phyloP scores from a whole-genome alignment of 2,329 filamentous ascomycete species.

The Fusarium multiceps region DNA sequence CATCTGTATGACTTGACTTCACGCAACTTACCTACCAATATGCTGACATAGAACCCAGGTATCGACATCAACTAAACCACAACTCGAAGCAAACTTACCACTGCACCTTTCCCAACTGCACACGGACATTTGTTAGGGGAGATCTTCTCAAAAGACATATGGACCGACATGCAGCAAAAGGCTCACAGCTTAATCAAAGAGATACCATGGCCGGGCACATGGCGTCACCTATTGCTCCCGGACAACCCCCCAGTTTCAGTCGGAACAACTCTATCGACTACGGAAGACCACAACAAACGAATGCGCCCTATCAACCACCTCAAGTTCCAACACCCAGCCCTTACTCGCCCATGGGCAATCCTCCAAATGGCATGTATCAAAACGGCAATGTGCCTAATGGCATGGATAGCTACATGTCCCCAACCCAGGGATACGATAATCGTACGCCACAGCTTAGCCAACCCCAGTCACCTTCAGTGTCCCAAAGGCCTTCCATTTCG shows the following conservation, averaged over 20 bases:
- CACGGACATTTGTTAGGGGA: constrained; percentile 89
- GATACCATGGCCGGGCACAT: constrained; percentile 60
- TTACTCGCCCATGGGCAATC: constrained; percentile 60
- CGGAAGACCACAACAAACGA: constrained; percentile 53
- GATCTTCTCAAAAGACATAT: constrained; percentile 89
- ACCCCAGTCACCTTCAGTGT: constrained; percentile 53
- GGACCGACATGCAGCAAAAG: constrained; percentile 83
- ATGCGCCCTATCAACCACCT: constrained; percentile 60
- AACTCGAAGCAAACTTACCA: constrained; percentile 94
- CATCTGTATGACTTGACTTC: constrained; percentile 74
- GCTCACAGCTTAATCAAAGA: constrained; percentile 79
- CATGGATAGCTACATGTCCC: constrained; percentile 56
- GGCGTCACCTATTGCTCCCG: constrained; percentile 54
- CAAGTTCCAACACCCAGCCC: constrained; percentile 58
- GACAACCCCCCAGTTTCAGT: constrained; percentile 62
- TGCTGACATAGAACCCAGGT: constrained; percentile 55
- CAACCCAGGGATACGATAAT: constrained; percentile 53
- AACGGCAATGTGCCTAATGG: constrained; percentile 47
- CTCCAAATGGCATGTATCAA: constrained; percentile 52
- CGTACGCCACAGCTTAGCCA: constrained; percentile 42
- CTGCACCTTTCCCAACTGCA: constrained; percentile 92
- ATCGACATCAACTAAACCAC: constrained; percentile 96
- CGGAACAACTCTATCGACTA: constrained; percentile 55
- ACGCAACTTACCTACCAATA: not conserved
- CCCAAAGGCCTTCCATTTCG: constrained; percentile 60